phyloP scores from a whole-genome alignment of 176 grass and related monocot genomes.

The Themeda triandra region DNA sequence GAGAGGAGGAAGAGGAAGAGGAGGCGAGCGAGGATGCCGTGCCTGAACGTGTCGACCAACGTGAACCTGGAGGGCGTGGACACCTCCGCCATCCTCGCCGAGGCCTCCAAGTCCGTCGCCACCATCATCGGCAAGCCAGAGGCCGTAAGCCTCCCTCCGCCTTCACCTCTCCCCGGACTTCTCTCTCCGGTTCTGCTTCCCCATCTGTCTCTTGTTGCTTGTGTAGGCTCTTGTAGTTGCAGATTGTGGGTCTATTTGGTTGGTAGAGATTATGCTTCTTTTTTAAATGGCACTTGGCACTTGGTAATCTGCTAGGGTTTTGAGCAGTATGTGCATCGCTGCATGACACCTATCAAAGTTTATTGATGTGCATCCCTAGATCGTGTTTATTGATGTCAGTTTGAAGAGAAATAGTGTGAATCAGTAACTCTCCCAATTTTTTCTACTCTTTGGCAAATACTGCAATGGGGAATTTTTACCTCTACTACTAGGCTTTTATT shows the following conservation, averaged over 20 bases:
- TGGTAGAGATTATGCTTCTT: background rate
- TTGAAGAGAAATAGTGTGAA: no score
- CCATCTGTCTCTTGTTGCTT: background rate
- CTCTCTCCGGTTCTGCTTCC: background rate
- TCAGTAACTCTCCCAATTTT: background rate
- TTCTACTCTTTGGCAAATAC: no score
- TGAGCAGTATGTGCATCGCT: background rate
- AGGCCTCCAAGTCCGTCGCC: conserved; percentile 58
- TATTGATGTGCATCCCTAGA: no score
- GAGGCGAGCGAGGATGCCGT: conserved; percentile 55
- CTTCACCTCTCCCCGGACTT: background rate
- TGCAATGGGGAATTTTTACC: background rate
- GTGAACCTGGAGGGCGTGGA: conserved; percentile 76
- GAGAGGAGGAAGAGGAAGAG: background rate
- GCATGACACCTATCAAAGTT: background rate
- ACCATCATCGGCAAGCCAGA: conserved; percentile 84
- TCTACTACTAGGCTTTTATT: background rate
- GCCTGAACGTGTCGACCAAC: conserved; percentile 85
- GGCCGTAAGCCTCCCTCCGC: conserved; percentile 30
- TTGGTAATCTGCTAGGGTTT: background rate
- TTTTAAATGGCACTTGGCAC: background rate
- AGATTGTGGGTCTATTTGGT: background rate
- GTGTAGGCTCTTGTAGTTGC: background rate
- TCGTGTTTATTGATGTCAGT: background rate
- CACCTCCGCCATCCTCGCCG: conserved; percentile 71